Base-by-base conservation (phyloP, 2,329 filamentous ascomycete species). In the Alternaria metachromatica region DNA sequence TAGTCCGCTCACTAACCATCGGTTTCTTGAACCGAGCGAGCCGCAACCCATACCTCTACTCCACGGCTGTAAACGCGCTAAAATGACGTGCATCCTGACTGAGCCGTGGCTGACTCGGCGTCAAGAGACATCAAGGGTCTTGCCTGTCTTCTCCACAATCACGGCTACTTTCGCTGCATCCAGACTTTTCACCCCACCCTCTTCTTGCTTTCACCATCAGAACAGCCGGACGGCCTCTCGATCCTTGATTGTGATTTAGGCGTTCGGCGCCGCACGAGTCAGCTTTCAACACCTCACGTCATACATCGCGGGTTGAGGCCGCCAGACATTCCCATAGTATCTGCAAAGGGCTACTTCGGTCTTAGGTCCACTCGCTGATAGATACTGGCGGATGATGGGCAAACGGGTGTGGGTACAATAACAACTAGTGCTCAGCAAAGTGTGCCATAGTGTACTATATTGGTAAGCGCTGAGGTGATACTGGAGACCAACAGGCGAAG, bases 41-140 rank as follows among this genome's bases (percentile, higher is more conserved):
- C 64, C 58, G 60, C 65, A 59, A 18, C 28, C 55, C 50, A 57
- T 58, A 58, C 44, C 33, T 63, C n/a, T 54, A 59, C 68, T 70
- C 68, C 68, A 70, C 66, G 63, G 49, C 46, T 55, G 48, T 46
- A 66, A 66, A 54, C 55, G 45, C 63, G 51, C 69, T 72, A 72
- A 72, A 66, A 72, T 72, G 69, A 69, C 66, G 67, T 72, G 68
- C 69, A 72, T 64, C 55, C 63, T 63, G 66, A 55, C 53, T 66
- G 64, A 66, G 65, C 66, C 54, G 59, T 64, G 30, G 56, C 56
- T 63, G 63, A 65, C 65, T 65, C 59, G 65, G 41, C 59, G 48
- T 30, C 18, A 33, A 20, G 30, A 25, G 50, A 26, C 23, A 59
- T 56, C 66, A 64, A 66, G 68, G 66, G 64, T 67, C 58, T 63